These are phyloP conservation scores for Plenodomus biglobosus DNA, from an alignment of 2,329 filamentous ascomycete genomes.

Conservation along the genomic window DNA sequence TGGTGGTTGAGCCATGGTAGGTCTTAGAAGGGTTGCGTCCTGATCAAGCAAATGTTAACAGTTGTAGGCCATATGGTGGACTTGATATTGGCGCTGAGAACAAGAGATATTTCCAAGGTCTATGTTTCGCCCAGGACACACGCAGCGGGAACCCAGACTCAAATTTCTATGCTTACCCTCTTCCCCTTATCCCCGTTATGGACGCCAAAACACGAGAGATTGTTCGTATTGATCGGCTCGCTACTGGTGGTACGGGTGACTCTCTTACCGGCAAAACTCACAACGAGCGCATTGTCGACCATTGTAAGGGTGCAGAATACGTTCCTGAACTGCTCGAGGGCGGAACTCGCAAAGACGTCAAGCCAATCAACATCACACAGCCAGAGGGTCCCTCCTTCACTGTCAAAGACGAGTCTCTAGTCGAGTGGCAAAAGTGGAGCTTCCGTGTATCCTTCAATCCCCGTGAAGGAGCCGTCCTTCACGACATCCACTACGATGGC, in stretches of 20 bases:
- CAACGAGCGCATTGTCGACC: slow-evolving; percentile 45
- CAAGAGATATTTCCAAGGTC: slow-evolving; percentile 56
- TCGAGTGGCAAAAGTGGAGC: slow-evolving; percentile 53
- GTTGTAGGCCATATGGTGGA: slow-evolving; percentile 55
- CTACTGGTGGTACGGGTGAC: slow-evolving; percentile 44
- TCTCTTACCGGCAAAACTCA: slow-evolving; percentile 44
- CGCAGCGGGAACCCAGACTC: slow-evolving; percentile 48
- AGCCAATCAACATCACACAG: slow-evolving; percentile 73
- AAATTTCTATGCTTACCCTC: slow-evolving; percentile 46
- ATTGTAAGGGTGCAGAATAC: slow-evolving; percentile 57
- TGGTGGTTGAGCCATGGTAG: slow-evolving; percentile 56
- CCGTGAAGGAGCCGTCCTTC: slow-evolving; percentile 65
- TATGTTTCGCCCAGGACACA: slow-evolving; percentile 56
- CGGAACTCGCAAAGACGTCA: slow-evolving; percentile 50
- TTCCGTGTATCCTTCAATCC: slow-evolving; percentile 46
- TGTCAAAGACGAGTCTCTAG: slow-evolving; percentile 50
- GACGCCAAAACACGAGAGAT: slow-evolving; percentile 41
- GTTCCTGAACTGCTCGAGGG: slow-evolving; percentile 45
- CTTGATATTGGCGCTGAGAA: slow-evolving; percentile 51
- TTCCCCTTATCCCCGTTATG: slow-evolving; percentile 44
- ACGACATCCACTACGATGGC: slow-evolving; percentile 70
- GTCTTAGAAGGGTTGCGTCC: neutral
- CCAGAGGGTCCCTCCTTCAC: slow-evolving; percentile 68
- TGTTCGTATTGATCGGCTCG: slow-evolving; percentile 40
- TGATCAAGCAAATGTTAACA: slow-evolving; percentile 3